phyloP scores from a whole-genome alignment of 495 filamentous ascomycete genomes.

The Aspergillus heteromorphus region DNA sequence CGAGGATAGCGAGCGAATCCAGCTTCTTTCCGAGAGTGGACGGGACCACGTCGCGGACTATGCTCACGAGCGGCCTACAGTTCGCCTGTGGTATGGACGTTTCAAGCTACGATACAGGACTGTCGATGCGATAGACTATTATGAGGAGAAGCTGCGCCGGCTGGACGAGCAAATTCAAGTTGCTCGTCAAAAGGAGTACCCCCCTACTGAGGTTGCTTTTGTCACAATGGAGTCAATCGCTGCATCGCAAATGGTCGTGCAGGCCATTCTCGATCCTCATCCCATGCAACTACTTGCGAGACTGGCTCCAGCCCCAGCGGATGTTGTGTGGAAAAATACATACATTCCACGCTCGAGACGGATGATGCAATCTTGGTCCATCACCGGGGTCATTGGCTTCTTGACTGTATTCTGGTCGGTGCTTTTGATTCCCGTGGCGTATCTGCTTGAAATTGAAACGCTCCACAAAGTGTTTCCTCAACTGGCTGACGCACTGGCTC shows the following conservation, averaged over 20 bases:
- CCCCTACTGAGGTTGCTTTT: constrained; percentile 78
- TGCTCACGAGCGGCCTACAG: constrained; percentile 54
- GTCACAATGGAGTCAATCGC: constrained; percentile 95
- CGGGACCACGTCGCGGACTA: constrained; percentile 34
- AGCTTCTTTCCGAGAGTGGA: constrained; percentile 47
- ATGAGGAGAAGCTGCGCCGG: constrained; percentile 75
- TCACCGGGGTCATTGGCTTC: constrained; percentile 75
- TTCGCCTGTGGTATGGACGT: constrained; percentile 74
- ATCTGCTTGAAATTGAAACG: constrained; percentile 67
- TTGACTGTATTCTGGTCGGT: constrained; percentile 87
- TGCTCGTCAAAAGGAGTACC: constrained; percentile 71
- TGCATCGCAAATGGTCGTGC: constrained; percentile 89
- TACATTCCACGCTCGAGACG: constrained; percentile 73
- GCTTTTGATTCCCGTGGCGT: constrained; percentile 75
- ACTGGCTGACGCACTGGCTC: constrained; percentile 60
- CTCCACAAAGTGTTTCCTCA: constrained; percentile 67
- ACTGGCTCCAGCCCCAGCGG: constrained; percentile 77
- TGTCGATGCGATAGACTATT: constrained; percentile 91
- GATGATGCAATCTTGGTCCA: constrained; percentile 69
- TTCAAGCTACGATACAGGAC: constrained; percentile 64
- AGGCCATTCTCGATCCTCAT: constrained; percentile 83
- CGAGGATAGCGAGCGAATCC: constrained; percentile 43
- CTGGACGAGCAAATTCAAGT: constrained; percentile 70
- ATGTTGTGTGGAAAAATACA: constrained; percentile 90
- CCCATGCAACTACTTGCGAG: constrained; percentile 81